Percentiles rank a stretch among this genome's conserved stretches.
These are phyloP conservation scores for Fraxinus dipetala DNA, from an alignment of 305 asterid genomes.

Conservation along the genomic window DNA sequence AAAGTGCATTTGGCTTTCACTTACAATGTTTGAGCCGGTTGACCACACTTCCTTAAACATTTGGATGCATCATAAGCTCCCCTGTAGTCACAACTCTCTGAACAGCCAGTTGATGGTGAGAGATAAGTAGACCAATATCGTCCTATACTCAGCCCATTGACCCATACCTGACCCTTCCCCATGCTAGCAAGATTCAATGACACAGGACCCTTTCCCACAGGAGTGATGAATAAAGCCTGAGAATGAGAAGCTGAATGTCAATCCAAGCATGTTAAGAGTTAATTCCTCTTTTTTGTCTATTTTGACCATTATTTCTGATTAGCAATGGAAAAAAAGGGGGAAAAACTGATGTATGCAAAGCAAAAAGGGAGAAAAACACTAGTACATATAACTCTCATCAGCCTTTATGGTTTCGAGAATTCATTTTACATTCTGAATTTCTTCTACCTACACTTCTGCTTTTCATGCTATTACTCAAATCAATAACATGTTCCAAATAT, in stretches of 20 bases:
- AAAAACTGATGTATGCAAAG: not conserved
- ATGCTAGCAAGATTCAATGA: constrained; percentile 61
- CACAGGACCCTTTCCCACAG: constrained; percentile 56
- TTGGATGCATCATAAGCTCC: constrained; percentile 61
- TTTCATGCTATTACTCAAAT: not conserved
- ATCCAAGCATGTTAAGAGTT: not conserved
- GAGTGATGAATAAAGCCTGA: constrained; percentile 58
- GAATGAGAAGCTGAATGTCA: constrained; percentile 14
- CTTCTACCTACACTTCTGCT: not conserved
- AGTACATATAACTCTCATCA: not conserved
- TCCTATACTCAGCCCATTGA: constrained; percentile 64
- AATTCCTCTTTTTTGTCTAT: not conserved
- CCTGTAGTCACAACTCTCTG: constrained; percentile 64
- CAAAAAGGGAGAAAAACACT: not conserved
- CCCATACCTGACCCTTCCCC: constrained; percentile 87
- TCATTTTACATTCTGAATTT: not conserved
- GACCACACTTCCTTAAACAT: constrained; percentile 70
- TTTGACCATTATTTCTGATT: not conserved
- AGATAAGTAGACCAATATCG: constrained; percentile 74
- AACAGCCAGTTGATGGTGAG: constrained; percentile 72
- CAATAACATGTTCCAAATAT: not conserved
- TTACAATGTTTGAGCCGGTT: constrained; percentile 76
- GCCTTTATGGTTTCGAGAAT: not conserved
- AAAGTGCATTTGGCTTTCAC: constrained; percentile 17
- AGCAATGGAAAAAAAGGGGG: not conserved